Evolutionary conservation across 768 basidiomycete genomes (phyloP), one percentile per base, ranked within the genome.

Genomic region (Suillus hirtellus): DNA sequence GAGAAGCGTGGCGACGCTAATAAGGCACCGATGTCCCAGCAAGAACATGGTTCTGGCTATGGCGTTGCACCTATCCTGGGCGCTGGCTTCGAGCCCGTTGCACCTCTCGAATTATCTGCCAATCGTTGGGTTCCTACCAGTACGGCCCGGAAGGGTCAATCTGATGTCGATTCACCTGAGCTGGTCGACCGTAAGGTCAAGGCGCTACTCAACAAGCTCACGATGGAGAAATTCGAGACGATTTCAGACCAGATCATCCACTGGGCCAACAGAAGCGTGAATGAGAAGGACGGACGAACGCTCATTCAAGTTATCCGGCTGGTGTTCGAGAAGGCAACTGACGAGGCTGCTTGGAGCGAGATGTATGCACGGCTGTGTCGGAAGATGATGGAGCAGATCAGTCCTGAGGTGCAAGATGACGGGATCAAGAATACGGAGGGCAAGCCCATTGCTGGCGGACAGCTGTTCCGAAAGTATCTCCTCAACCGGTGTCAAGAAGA

Each of bases 401-500:
- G 89, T 62, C 81, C 88, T 37, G 88, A 90, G 64, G 93, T 98
- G 6, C 89, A 90, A 69, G 96, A 98, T 72, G 92, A 95, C 64
- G 87, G 89, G 11, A 92, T 96, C 78, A 87, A 82, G 79, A 88
- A 87, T 66, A 49, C 79, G 14, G 93, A 95, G 66, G 93, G 92
- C 71, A 90, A 90, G 72, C 92, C 92, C n/a, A 90, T 96, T 64
- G 83, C 91, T 50, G 96, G 96, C 68, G 96, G 96, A 56, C 88
- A 92, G 64, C 85, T 98, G 49, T 99, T 99, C 90, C 84, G 96
- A 66, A 96, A 96, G 79, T 98, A 98, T 78, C 85, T 99, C 24
- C 84, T 99, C 61, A 96, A 96, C 73, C 87, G 96, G 50, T 99
- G 96, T 78, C 96, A 97, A 74, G 93, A 97, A 72, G 96, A 98